Percentiles rank a stretch among this genome's conserved stretches.
Evolutionary conservation across 352 stramenopile species (phyloP).

Genomic region (Phytopythium cucurbitacearum): DNA sequence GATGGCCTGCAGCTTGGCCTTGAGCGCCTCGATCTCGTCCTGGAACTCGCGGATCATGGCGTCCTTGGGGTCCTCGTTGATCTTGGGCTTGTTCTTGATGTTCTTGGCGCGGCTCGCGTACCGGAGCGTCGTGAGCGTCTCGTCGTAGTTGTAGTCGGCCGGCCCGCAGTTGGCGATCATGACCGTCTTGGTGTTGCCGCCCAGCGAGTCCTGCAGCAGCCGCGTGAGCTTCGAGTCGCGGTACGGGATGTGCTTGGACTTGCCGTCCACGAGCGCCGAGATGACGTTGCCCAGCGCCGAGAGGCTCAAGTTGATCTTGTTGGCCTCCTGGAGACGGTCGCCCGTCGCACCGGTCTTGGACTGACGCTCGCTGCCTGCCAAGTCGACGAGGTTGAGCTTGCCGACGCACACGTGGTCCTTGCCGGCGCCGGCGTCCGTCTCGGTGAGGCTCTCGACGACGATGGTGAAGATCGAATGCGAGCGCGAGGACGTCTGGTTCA

Average conservation of each 20-base stretch:
- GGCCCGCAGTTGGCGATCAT: slow-evolving; percentile 98
- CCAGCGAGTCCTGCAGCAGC: slow-evolving; percentile 95
- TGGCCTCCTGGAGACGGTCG: slow-evolving; percentile 70
- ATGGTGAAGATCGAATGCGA: slow-evolving; percentile 98
- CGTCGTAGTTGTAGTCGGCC: slow-evolving; percentile 98
- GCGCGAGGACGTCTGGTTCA: slow-evolving; percentile 97
- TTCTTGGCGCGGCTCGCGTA: slow-evolving; percentile 99
- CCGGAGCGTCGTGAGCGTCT: slow-evolving; percentile 90
- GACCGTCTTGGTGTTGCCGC: slow-evolving; percentile 97
- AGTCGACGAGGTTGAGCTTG: slow-evolving; percentile 94
- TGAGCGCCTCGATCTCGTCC: slow-evolving; percentile 94
- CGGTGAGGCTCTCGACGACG: slow-evolving; percentile 90
- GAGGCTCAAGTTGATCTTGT: slow-evolving; percentile 81
- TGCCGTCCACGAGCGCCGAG: slow-evolving; percentile 79
- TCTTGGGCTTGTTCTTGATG: slow-evolving; percentile 99
- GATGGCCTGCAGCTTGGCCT: slow-evolving; percentile 71
- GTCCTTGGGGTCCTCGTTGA: slow-evolving; percentile 98
- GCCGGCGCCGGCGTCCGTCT: slow-evolving; percentile 40
- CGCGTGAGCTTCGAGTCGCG: slow-evolving; percentile 97
- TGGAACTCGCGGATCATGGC: slow-evolving; percentile 97
- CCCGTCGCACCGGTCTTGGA: slow-evolving; percentile 71
- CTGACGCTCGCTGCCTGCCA: slow-evolving; percentile 70
- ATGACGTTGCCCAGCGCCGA: slow-evolving; percentile 85
- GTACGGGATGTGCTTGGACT: slow-evolving; percentile 83
- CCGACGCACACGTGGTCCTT: slow-evolving; percentile 94